These are phyloP conservation scores for Rostrohypoxylon terebratum DNA, from an alignment of 495 filamentous ascomycete species.

Conservation along the genomic window DNA sequence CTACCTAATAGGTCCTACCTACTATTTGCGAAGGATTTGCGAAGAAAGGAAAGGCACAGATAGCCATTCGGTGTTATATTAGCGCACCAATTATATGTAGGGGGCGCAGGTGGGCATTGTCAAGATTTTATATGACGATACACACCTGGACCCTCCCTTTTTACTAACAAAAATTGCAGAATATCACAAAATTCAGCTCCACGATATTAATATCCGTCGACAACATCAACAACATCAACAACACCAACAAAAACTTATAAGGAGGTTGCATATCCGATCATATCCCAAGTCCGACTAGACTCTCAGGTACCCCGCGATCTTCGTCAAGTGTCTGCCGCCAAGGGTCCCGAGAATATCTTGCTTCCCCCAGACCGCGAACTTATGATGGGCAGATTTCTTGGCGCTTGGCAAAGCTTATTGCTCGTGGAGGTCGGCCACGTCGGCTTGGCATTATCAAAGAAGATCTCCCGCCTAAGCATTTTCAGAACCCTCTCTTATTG, in stretches of 20 bases:
- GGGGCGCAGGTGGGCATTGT: background rate
- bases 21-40: background rate
- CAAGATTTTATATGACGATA: conserved; percentile 8
- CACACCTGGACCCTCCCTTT: background rate
- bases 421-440: conserved; percentile 39
- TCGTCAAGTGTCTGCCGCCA: conserved; percentile 32
- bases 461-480: conserved; percentile 28
- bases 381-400: conserved; percentile 32
- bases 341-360: conserved; percentile 39
- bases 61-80: background rate
- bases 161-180: background rate
- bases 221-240: background rate
- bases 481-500: conserved; percentile 7
- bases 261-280: conserved; percentile 7
- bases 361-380: conserved; percentile 29
- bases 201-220: background rate
- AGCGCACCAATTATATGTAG: background rate
- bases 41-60: background rate
- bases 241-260: background rate
- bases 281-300: conserved; percentile 26
- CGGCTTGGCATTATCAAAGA: conserved; percentile 45
- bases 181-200: conserved; percentile 4
- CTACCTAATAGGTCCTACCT: background rate
- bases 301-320: conserved; percentile 38
- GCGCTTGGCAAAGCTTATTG: conserved; percentile 53